phyloP scores from a whole-genome alignment of 129 eudicot genomes.

The Silybum marianum region DNA sequence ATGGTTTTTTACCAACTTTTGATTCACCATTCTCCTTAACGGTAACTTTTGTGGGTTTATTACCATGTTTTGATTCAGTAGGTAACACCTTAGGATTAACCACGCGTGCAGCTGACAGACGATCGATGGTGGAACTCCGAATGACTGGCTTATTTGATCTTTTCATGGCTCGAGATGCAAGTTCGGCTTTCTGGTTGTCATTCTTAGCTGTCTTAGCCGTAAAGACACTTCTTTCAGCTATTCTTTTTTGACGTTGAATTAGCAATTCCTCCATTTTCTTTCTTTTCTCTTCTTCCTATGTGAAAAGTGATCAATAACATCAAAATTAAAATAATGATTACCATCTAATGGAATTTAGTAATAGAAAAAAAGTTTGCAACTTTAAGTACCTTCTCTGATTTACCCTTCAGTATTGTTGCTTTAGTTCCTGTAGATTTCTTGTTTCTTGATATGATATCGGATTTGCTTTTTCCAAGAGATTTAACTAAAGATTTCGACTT shows the following conservation, averaged over 20 bases:
- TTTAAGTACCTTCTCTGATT: constrained; percentile 61
- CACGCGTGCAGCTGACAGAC: constrained; percentile 67
- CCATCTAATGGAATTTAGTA: background rate
- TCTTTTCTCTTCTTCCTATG: constrained; percentile 78
- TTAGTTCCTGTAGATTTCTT: constrained; percentile 45
- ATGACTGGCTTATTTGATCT: constrained; percentile 45
- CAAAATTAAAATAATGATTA: constrained; percentile 3
- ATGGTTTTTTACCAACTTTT: constrained; percentile 9
- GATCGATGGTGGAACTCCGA: constrained; percentile 67
- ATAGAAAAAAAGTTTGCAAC: background rate
- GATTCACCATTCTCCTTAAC: constrained; percentile 35
- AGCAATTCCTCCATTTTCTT: constrained; percentile 74
- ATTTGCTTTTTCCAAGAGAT: constrained; percentile 42
- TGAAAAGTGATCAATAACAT: constrained; percentile 17
- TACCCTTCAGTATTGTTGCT: constrained; percentile 38
- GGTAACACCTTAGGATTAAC: constrained; percentile 44
- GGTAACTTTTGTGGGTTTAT: constrained; percentile 29
- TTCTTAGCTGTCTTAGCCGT: constrained; percentile 37
- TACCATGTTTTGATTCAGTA: constrained; percentile 34
- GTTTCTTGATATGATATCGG: constrained; percentile 40
- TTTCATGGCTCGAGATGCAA: constrained; percentile 33
- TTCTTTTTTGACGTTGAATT: constrained; percentile 67
- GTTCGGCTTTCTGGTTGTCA: constrained; percentile 34
- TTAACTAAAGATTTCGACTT: constrained; percentile 50
- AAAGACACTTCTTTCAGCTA: constrained; percentile 81